Base-by-base conservation (phyloP, 2,329 filamentous ascomycete species). In the Fusarium torreyae region DNA sequence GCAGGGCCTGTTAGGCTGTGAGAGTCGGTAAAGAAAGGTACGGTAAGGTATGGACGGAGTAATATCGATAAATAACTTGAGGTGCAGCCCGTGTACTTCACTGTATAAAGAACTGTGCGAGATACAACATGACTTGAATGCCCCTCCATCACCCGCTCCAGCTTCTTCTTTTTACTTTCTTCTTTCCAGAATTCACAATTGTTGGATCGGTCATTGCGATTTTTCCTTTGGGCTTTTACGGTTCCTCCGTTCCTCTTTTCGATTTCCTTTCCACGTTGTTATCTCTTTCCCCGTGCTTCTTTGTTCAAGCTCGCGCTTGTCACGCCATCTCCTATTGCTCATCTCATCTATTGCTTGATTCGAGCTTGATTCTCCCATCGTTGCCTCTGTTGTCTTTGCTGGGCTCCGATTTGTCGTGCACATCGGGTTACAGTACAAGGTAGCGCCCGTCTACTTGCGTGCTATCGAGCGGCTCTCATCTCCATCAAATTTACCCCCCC, bases 141-240 rank as follows among this genome's bases (percentile, higher is more conserved):
- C 52, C 64, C 56, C 45, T 69, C 66, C 51, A 54, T 44, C 36
- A 15, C 44, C 48, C 39, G 15, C 39, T 22, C 34, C 44, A 61
- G 50, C 50, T 40, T 42, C 43, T 63, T 57, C 62, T 38, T 57
- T 57, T 55, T 39, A 52, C 56, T 60, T 36, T 45, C 38, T 55
- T 38, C 26, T 38, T 28, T 18, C 51, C 46, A 63, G 40, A 36
- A 51, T 63, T 65, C 52, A 45, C 38, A 53, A 51, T 70, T 50
- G 51, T 57, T 54, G 57, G 54, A 54, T 57, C 31, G 46, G 53
- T 69, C 52, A 42, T 70, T 59, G 63, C 40, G 64, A 59, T 48
- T 38, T 68, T 69, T 68, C 53, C 57, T 59, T 70, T 45, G 39
- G 57, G 49, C 53, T 67, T 56, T 66, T 60, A 52, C 58, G 54